A percentile compares a stretch with the other conserved stretches of the same genome.
These are phyloP conservation scores for Fusarium bactridioides DNA, from an alignment of 2,329 filamentous ascomycete genomes.

Conservation along the genomic window DNA sequence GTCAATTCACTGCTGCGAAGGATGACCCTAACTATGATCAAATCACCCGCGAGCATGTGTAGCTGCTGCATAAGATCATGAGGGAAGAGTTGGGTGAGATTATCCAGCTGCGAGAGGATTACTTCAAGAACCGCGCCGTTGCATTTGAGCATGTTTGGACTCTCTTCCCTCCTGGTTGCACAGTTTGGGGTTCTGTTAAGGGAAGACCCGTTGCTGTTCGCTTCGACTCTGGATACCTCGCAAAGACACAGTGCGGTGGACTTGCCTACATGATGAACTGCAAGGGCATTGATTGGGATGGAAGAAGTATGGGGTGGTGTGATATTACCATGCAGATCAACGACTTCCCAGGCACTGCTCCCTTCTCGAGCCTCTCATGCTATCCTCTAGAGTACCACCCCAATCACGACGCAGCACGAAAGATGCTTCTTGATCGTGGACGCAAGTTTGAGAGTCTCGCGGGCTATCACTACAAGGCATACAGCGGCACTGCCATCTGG, in stretches of 20 bases:
- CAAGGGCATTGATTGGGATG: conserved; percentile 58
- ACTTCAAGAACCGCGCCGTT: conserved; percentile 61
- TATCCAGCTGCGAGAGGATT: conserved; percentile 60
- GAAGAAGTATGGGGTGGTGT: conserved; percentile 55
- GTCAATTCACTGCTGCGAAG: conserved; percentile 52
- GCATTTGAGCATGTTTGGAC: conserved; percentile 62
- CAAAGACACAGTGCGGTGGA: conserved; percentile 49
- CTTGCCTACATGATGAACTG: conserved; percentile 50
- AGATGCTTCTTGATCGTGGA: conserved; percentile 51
- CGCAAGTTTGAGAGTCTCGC: conserved; percentile 54
- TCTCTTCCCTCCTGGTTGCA: conserved; percentile 58
- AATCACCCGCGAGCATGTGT: conserved; percentile 54
- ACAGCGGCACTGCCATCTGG: conserved; percentile 50
- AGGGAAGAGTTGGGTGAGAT: conserved; percentile 59
- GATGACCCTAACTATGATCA: conserved; percentile 52
- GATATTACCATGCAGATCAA: conserved; percentile 47
- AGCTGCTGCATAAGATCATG: conserved; percentile 57
- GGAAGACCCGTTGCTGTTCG: conserved; percentile 51
- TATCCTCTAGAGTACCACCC: conserved; percentile 57
- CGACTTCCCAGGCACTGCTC: conserved; percentile 54
- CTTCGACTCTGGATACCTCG: conserved; percentile 50
- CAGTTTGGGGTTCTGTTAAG: conserved; percentile 50
- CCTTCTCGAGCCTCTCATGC: conserved; percentile 53
- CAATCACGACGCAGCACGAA: conserved; percentile 46
- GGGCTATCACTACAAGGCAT: conserved; percentile 58